Base-by-base conservation (phyloP, 441 rosid species). In the Croton laevigatus region DNA sequence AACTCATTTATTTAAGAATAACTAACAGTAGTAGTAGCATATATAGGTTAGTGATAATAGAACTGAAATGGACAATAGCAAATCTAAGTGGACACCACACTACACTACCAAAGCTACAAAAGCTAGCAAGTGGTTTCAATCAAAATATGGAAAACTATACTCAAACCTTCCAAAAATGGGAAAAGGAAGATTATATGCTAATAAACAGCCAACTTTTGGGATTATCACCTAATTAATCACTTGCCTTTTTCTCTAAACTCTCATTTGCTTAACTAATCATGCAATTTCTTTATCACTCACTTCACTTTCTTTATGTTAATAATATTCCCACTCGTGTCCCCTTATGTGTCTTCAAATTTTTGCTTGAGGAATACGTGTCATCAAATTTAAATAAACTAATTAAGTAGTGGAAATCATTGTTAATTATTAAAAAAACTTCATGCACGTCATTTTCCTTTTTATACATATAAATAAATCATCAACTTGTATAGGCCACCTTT, bases 401-500 rank as follows among this genome's bases (percentile, higher is more conserved):
- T 40, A 40, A 40, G 10, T 32, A 42, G 57, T 44, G 17, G 4
- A 42, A 69, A 58, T 69, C 72, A 69, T 59, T 11, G 22, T 68
- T 40, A 57, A 44, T 57, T 57, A 55, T 23, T 67, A 20, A 6
- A 40, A 38, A 1, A 40, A 40, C 44, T 40, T 27, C 32, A 27
- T 27, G 32, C 32, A 27, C 32, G 32, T 27, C 32, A 27, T 27
- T 27, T 27, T 27, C 32, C 32, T 27, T 27, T 2, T 27, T n/a
- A n/a, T n/a, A n/a, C n/a, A 27, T 27, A 27, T 27, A 27, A 27
- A 27, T 27, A 27, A 27, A 27, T 27, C 32, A 27, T 27, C 32
- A 27, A 27, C 32, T 27, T 27, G 32, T 27, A 27, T 27, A 27
- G 32, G 32, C 32, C 2, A 27, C 32, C 32, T 27, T 27, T 27